Evolutionary conservation across 257 asterid genomes (phyloP).

Genomic region (Solanum appendiculatum): DNA sequence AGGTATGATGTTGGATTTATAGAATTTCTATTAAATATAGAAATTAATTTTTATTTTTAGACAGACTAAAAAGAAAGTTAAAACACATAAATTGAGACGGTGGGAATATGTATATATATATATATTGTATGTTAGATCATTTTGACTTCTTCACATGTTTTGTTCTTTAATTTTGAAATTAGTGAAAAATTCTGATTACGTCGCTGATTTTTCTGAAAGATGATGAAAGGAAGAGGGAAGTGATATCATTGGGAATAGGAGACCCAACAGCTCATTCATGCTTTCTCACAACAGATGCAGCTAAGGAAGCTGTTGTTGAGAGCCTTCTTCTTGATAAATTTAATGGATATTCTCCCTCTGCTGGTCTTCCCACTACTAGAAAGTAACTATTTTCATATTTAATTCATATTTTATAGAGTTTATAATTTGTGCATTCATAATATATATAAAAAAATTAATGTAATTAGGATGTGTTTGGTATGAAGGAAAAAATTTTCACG

Average conservation of each 20-base stretch:
- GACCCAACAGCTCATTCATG: constrained; percentile 87
- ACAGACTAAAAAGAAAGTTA: too few species aligned
- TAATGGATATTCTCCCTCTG: constrained; percentile 76
- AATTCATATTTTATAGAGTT: not conserved
- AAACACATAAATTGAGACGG: not conserved
- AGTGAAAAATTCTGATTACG: not conserved
- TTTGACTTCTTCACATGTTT: too few species aligned
- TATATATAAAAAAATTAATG: too few species aligned
- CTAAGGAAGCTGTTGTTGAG: constrained; percentile 49
- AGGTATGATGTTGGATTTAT: not conserved
- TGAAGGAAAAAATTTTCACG: too few species aligned
- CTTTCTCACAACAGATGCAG: constrained; percentile 38
- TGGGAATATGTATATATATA: too few species aligned
- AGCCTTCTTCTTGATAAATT: constrained; percentile 51
- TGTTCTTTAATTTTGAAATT: not conserved
- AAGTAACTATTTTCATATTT: constrained; percentile 15
- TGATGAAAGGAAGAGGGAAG: constrained; percentile 10
- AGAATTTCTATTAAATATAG: not conserved
- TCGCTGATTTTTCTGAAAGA: not conserved
- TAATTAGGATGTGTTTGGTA: not conserved
- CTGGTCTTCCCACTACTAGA: constrained; percentile 76
- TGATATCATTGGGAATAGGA: constrained; percentile 71
- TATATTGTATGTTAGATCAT: too few species aligned
- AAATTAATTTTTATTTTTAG: too few species aligned
- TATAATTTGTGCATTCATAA: not conserved